phyloP scores from a whole-genome alignment of 345 rosid species.

The Eucalyptus pauciflora region DNA sequence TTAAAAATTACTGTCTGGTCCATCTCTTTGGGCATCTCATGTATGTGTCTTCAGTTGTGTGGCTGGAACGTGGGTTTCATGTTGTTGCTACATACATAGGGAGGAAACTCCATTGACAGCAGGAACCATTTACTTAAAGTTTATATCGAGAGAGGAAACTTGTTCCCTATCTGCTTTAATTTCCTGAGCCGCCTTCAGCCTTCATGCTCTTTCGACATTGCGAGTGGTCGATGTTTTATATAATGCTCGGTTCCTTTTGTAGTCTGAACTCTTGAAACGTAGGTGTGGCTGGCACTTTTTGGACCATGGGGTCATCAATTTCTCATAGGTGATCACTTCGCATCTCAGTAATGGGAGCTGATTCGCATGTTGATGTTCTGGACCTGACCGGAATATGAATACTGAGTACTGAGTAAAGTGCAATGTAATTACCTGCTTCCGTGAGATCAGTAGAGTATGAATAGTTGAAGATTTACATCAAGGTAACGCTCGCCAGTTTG shows the following conservation, averaged over 20 bases:
- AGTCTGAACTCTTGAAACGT: background rate
- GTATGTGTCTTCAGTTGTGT: background rate
- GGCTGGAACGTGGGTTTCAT: background rate
- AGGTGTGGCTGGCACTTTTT: background rate
- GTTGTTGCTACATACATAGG: background rate
- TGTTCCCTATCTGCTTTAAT: background rate
- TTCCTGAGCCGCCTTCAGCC: background rate
- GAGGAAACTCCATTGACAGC: background rate
- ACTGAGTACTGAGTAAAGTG: background rate
- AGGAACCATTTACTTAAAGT: background rate
- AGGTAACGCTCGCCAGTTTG: background rate
- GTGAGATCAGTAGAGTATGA: background rate
- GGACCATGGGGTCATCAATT: background rate
- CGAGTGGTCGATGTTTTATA: background rate
- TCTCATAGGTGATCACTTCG: background rate
- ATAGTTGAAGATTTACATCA: background rate
- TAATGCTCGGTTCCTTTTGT: background rate
- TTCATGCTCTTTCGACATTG: background rate
- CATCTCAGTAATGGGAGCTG: background rate
- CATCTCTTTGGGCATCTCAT: background rate
- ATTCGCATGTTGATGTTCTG: background rate
- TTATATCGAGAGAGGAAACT: background rate
- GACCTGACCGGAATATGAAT: background rate
- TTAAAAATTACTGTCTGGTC: background rate
- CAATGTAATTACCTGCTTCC: background rate